Conservation (phyloP, 1,139 yeast genomes). For the Eremothecium sinecaudum region DNA sequence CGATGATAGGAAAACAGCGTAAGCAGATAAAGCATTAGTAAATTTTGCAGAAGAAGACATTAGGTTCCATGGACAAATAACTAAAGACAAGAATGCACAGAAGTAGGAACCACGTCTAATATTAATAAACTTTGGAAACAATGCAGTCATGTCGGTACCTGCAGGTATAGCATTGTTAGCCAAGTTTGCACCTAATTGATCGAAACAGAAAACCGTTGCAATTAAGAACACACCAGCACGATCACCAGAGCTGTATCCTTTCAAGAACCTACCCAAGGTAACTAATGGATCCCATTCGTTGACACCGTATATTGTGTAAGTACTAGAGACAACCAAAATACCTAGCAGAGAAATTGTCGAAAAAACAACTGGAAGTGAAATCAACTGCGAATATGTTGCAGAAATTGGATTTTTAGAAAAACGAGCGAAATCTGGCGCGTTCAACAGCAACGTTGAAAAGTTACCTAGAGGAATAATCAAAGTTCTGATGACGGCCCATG, state of each 20-base stretch:
- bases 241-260: constrained; percentile 53
- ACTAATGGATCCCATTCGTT: constrained; percentile 82
- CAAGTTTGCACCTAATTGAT: constrained; percentile 82
- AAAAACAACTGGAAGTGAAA: constrained; percentile 67
- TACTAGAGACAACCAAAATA: constrained; percentile 74
- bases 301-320: constrained; percentile 56
- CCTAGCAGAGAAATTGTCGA: constrained; percentile 78
- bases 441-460: constrained; percentile 76
- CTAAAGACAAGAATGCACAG: constrained; percentile 68
- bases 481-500: constrained; percentile 71
- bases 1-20: constrained; percentile 75
- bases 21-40: constrained; percentile 77
- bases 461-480: constrained; percentile 74
- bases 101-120: constrained; percentile 76
- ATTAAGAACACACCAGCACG: constrained; percentile 82
- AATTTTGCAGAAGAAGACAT: constrained; percentile 64
- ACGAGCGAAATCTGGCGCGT: constrained; percentile 89
- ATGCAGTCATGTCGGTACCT: constrained; percentile 83
- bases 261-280: constrained; percentile 55
- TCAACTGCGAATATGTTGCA: constrained; percentile 44
- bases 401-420: constrained; percentile 52
- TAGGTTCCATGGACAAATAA: constrained; percentile 84
- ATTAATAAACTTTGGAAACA: constrained; percentile 68
- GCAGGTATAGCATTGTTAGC: constrained; percentile 84
- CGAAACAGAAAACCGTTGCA: constrained; percentile 65